phyloP scores from a whole-genome alignment of 2,329 filamentous ascomycete genomes.

The Lecanicillium sp. region DNA sequence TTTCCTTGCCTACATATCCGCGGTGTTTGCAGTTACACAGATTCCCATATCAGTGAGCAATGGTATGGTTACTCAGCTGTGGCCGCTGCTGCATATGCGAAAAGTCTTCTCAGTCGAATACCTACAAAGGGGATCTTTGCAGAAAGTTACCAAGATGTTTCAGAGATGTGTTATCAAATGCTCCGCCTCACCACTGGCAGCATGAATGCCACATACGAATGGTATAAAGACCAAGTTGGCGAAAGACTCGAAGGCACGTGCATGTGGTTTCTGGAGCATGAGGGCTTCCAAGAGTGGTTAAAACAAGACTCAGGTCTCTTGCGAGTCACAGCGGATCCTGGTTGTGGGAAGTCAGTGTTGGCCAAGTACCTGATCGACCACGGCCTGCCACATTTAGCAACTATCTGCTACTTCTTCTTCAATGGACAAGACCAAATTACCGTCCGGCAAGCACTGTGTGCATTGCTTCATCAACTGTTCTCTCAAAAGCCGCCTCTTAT shows the following conservation, averaged over 20 bases:
- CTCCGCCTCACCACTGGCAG: conserved; percentile 8
- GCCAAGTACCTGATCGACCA: conserved; percentile 24
- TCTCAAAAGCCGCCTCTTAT: conserved; percentile 20
- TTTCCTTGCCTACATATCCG: no score
- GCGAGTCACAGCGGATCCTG: conserved; percentile 29
- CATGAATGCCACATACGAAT: conserved; percentile 17
- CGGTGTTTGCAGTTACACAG: no score
- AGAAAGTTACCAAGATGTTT: not conserved
- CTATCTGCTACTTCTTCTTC: conserved; percentile 36
- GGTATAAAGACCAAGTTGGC: conserved; percentile 20
- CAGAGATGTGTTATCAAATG: conserved; percentile 10
- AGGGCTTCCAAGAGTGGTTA: conserved; percentile 21
- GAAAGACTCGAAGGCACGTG: conserved; percentile 20
- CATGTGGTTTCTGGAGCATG: conserved; percentile 23
- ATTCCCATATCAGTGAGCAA: no score
- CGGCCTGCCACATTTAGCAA: conserved; percentile 13
- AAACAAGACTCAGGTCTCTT: conserved; percentile 18
- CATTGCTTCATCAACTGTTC: conserved; percentile 32
- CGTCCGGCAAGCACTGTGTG: conserved; percentile 26
- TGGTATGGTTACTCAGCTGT: conserved; percentile 16
- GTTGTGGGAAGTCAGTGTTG: conserved; percentile 30
- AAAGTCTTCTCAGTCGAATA: conserved; percentile 4
- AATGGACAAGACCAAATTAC: conserved; percentile 30
- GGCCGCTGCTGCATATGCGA: conserved; percentile 15
- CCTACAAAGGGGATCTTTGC: not conserved